A percentile compares a stretch with the other conserved stretches of the same genome.
Conservation (phyloP, 2,329 filamentous ascomycete genomes). For the Diaporthe aspalathi region DNA sequence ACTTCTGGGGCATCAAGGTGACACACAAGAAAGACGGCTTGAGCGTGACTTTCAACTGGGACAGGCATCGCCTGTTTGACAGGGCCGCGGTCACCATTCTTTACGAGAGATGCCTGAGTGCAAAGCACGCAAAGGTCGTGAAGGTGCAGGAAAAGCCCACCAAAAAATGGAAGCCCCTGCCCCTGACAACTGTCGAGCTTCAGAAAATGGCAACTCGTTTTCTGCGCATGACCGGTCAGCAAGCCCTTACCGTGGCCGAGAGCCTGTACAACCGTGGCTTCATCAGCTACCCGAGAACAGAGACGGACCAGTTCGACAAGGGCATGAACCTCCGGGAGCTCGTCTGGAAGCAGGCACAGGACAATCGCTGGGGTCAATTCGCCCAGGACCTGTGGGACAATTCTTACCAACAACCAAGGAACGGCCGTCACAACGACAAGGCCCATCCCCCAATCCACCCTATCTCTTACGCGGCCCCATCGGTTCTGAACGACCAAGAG, state of each 20-base stretch:
- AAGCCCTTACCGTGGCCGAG: conserved; percentile 90
- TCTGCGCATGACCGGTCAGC: conserved; percentile 89
- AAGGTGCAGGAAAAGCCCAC: conserved; percentile 93
- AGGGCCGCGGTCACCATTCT: conserved; percentile 82
- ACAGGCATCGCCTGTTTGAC: conserved; percentile 86
- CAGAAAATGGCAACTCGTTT: conserved; percentile 95
- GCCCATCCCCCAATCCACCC: conserved; percentile 98
- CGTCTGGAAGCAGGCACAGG: conserved; percentile 85
- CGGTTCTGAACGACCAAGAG: conserved; percentile 74
- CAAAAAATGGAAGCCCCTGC: conserved; percentile 92
- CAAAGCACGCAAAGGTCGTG: conserved; percentile 81
- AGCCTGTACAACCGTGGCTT: conserved; percentile 91
- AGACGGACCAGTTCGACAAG: conserved; percentile 94
- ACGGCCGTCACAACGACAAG: conserved; percentile 91
- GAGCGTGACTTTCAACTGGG: conserved; percentile 87
- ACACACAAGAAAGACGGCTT: conserved; percentile 81
- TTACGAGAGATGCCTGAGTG: conserved; percentile 84
- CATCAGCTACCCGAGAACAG: conserved; percentile 97
- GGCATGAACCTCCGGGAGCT: conserved; percentile 86
- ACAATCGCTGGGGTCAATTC: conserved; percentile 82
- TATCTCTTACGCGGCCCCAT: conserved; percentile 81
- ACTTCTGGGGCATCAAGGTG: conserved; percentile 93
- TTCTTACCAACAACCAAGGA: conserved; percentile 82
- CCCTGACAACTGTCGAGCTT: conserved; percentile 93
- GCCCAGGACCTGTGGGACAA: conserved; percentile 81